Base-by-base conservation (phyloP, 202 grass and related monocot species). In the Setaria viridis region DNA sequence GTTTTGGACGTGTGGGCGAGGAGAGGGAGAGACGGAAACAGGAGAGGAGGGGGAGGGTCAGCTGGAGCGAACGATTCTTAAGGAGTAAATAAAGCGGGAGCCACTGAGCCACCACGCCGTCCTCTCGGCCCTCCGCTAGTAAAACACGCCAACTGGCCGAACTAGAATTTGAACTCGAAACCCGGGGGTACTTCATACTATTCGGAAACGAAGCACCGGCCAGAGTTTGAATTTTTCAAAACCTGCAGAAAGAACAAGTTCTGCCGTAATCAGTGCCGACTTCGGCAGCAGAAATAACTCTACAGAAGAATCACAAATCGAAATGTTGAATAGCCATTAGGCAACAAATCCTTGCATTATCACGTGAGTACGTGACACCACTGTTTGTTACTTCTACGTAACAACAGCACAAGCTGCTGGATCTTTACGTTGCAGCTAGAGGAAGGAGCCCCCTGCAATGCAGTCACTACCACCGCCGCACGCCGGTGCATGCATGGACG, bases 21-120 rank as follows among this genome's bases (percentile, higher is more conserved):
- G 64, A 60, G 59, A 54, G 72, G 80, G 51, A 12, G 72, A 64
- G 45, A 53, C 53, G 15, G 77, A 77, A 77, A 56, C 75, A 37
- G 29, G 66, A 64, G 74, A n/a, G 47, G 74, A 55, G 60, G 60
- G 69, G 73, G 9, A 46, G 68, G 69, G 81, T 84, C 85, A 88
- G 89, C 80, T 83, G 14, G n/a, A 86, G 76, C 65, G 91, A 90
- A 86, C 79, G 91, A 88, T 88, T 88, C 83, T 92, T 71, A 78
- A 76, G 84, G 89, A 93, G 94, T 84, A 90, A 86, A 96, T 93
- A 93, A 90, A 96, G 89, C 89, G 33, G 62, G 74, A 57, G 88
- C 57, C 65, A 67, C 80, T 62, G 88, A 87, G 88, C 66, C 66
- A 81, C 41, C 39, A 42, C 42, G 29, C 80, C 66, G 79, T 80